phyloP scores from a whole-genome alignment of 345 rosid genomes.

The Hevea brasiliensis region DNA sequence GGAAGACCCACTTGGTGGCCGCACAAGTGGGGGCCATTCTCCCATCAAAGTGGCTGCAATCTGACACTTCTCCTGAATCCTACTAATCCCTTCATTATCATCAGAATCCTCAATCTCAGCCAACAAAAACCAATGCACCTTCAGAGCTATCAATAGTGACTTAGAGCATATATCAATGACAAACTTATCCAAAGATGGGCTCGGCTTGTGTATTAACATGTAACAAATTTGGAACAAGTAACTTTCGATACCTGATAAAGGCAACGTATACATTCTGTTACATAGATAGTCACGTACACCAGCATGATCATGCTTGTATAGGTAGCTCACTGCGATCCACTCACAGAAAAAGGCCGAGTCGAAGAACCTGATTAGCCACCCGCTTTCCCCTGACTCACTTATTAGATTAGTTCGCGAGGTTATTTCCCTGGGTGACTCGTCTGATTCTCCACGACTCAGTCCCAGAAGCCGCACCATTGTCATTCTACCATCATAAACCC shows the following conservation, averaged over 20 bases:
- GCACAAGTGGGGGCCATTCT: slow-evolving; percentile 83
- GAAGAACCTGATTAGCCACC: slow-evolving; percentile 98
- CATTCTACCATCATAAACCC: slow-evolving; percentile 46
- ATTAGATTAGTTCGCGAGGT: slow-evolving; percentile 55
- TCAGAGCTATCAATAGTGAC: slow-evolving; percentile 82
- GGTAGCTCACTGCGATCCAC: slow-evolving; percentile 99
- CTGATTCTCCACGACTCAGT: slow-evolving; percentile 64
- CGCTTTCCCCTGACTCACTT: slow-evolving; percentile 84
- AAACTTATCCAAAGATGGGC: slow-evolving; percentile 97
- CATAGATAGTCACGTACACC: slow-evolving; percentile 97
- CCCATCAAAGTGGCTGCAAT: slow-evolving; percentile 96
- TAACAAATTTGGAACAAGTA: slow-evolving; percentile 93
- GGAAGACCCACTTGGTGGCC: slow-evolving; percentile 45
- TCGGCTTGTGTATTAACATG: slow-evolving; percentile 94
- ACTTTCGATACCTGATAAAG: slow-evolving; percentile 85
- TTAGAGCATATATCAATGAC: slow-evolving; percentile 84
- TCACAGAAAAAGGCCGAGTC: slow-evolving; percentile 98
- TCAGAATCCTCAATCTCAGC: slow-evolving; percentile 96
- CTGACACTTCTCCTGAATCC: slow-evolving; percentile 98
- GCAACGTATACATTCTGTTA: slow-evolving; percentile 96
- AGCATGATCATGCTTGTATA: slow-evolving; percentile 89
- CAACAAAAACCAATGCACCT: slow-evolving; percentile 98
- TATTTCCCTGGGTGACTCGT: slow-evolving; percentile 91
- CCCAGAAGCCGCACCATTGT: slow-evolving; percentile 90
- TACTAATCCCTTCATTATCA: slow-evolving; percentile 91